Evolutionary conservation across 495 filamentous ascomycete genomes (phyloP).

Genomic region (Trichoderma reesei): DNA sequence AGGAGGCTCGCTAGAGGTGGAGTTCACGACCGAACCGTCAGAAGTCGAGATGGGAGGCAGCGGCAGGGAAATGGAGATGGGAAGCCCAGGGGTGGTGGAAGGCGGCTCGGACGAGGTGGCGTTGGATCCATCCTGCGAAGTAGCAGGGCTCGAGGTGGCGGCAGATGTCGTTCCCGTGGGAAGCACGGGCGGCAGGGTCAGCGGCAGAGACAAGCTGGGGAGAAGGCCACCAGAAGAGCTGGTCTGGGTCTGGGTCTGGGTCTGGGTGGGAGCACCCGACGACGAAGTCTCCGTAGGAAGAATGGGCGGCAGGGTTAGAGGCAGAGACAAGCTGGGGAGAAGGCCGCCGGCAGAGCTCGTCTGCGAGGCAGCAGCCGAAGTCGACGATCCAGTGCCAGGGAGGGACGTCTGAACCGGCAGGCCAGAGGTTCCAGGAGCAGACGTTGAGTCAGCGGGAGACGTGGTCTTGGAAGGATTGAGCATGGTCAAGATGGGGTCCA

Average conservation of each 20-base stretch:
- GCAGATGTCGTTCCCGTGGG: background rate
- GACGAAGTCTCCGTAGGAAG: background rate
- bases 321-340: background rate
- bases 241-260: no score
- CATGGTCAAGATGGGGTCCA: background rate
- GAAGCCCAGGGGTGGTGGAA: background rate
- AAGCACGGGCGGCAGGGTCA: slow-evolving; percentile 2
- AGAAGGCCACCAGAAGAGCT: background rate
- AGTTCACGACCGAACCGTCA: slow-evolving; percentile 1
- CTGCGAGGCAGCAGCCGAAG: background rate
- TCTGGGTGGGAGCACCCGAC: background rate
- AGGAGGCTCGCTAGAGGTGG: background rate
- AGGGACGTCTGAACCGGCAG: background rate
- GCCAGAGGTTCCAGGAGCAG: background rate
- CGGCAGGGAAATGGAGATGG: background rate
- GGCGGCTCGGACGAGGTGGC: background rate
- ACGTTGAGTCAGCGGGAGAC: background rate
- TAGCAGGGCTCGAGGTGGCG: background rate
- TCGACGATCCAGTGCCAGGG: background rate
- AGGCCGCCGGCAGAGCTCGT: background rate
- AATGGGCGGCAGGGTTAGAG: background rate
- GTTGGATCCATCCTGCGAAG: background rate
- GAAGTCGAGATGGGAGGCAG: background rate
- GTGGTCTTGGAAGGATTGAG: background rate
- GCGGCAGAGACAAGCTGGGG: background rate